A percentile compares a stretch with the other conserved stretches of the same genome.
These are phyloP conservation scores for Gelatoporia subvermispora DNA, from an alignment of 768 basidiomycete species.

Conservation along the genomic window DNA sequence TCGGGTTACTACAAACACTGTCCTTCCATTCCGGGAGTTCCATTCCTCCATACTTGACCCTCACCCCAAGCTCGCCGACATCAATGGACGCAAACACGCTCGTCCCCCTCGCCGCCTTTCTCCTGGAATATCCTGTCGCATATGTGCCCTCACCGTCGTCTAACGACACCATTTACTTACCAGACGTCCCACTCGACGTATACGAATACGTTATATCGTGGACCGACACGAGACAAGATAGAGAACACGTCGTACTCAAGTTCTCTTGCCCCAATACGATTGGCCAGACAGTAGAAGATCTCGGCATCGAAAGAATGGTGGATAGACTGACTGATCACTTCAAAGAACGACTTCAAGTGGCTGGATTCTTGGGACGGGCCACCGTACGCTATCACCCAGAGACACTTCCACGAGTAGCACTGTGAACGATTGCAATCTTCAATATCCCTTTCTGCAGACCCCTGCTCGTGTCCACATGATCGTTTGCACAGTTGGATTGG, in stretches of 20 bases:
- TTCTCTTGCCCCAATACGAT: conserved; percentile 49
- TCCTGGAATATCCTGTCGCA: conserved; percentile 59
- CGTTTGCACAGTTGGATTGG: too few relatives aligned
- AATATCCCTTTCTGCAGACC: too few relatives aligned
- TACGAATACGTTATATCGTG: conserved; percentile 37
- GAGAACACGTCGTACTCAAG: conserved; percentile 40
- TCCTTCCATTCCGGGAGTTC: conserved; percentile 14
- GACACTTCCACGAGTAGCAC: conserved; percentile 41
- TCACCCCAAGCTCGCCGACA: neutral
- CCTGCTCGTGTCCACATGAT: too few relatives aligned
- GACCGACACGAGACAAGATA: neutral
- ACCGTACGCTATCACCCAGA: conserved; percentile 30
- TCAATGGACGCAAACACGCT: conserved; percentile 13
- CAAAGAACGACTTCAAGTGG: conserved; percentile 20
- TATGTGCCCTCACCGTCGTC: conserved; percentile 36
- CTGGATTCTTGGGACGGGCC: conserved; percentile 20
- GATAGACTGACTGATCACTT: conserved; percentile 32
- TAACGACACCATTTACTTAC: conserved; percentile 34
- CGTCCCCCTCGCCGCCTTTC: conserved; percentile 51
- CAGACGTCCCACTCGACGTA: conserved; percentile 41
- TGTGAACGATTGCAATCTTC: conserved; percentile 25
- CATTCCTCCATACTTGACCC: conserved; percentile 26
- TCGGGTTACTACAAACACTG: neutral
- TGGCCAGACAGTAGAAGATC: conserved; percentile 7
- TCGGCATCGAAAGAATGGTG: conserved; percentile 21